These are phyloP conservation scores for Vaccinium corymbosum DNA, from an alignment of 148 eudicot species.

Conservation along the genomic window DNA sequence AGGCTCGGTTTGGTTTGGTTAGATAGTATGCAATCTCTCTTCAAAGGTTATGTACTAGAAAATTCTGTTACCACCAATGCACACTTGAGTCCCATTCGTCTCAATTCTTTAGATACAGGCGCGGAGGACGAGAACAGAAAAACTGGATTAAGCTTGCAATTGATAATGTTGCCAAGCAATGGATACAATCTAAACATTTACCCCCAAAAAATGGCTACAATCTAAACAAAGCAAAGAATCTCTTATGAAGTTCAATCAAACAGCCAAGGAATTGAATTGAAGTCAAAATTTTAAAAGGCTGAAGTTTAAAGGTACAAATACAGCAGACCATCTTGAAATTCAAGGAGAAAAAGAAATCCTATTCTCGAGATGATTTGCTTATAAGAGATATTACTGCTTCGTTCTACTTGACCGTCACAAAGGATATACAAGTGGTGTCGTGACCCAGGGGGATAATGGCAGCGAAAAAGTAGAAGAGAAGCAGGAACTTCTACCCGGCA, in stretches of 20 bases:
- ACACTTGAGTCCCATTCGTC: background rate
- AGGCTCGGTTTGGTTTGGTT: background rate
- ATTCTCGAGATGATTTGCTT: background rate
- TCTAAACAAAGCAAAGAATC: background rate
- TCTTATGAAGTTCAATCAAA: background rate
- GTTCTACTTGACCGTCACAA: background rate
- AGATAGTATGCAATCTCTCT: background rate
- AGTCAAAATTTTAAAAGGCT: background rate
- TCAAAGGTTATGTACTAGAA: background rate
- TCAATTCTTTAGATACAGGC: background rate
- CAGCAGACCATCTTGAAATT: background rate
- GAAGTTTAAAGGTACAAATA: background rate
- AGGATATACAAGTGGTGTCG: background rate
- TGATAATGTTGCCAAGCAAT: background rate
- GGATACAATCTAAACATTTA: background rate
- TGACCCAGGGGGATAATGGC: conserved; percentile 1
- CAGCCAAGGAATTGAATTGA: background rate
- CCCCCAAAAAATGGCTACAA: background rate
- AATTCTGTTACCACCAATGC: background rate
- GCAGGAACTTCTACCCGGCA: background rate
- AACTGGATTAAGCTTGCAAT: background rate
- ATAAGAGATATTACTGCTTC: background rate
- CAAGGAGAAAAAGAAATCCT: background rate
- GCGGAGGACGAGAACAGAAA: background rate
- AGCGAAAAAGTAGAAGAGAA: background rate